Conservation (phyloP, 1,284 basidiomycete genomes). For the Vanrija pseudolonga region DNA sequence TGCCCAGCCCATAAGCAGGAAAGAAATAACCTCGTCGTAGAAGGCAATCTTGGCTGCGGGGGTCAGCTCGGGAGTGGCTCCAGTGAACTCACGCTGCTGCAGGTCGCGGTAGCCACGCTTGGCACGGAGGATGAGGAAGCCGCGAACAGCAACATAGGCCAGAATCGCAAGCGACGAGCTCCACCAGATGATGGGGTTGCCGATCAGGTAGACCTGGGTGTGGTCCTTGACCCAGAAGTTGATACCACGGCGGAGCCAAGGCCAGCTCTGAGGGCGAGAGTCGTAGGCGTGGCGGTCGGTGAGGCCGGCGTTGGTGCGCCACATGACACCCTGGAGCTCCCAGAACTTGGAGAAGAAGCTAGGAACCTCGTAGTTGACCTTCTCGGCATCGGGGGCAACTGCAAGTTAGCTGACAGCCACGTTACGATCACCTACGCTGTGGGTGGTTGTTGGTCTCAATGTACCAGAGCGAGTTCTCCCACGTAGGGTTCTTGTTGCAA, state of each 20-base stretch:
- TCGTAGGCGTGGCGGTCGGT: conserved; percentile 94
- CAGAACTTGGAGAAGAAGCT: conserved; percentile 85
- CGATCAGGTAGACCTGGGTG: conserved; percentile 88
- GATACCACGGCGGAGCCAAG: conserved; percentile 82
- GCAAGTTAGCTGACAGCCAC: conserved; percentile 18
- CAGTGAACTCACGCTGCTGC: conserved; percentile 67
- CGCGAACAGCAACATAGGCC: conserved; percentile 66
- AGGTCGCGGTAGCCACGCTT: conserved; percentile 91
- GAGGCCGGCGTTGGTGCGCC: conserved; percentile 92
- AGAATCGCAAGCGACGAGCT: conserved; percentile 67
- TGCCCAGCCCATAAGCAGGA: conserved; percentile 90
- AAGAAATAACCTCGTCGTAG: conserved; percentile 85
- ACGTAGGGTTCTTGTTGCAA: conserved; percentile 93
- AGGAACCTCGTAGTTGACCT: conserved; percentile 82
- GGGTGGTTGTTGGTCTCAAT: conserved; percentile 82
- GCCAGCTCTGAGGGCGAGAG: conserved; percentile 87
- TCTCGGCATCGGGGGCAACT: conserved; percentile 69
- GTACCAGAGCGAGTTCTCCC: conserved; percentile 89
- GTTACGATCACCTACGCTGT: conserved; percentile 57
- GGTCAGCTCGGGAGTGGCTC: background rate
- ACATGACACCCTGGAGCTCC: conserved; percentile 94
- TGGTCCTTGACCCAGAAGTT: conserved; percentile 99
- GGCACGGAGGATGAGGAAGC: conserved; percentile 75
- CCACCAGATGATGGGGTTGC: conserved; percentile 94
- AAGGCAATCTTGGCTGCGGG: conserved; percentile 74